A percentile compares a stretch with the other conserved stretches of the same genome.
These are phyloP conservation scores for Saccharomyces mikatae DNA, from an alignment of 805 yeast genomes.

Conservation along the genomic window DNA sequence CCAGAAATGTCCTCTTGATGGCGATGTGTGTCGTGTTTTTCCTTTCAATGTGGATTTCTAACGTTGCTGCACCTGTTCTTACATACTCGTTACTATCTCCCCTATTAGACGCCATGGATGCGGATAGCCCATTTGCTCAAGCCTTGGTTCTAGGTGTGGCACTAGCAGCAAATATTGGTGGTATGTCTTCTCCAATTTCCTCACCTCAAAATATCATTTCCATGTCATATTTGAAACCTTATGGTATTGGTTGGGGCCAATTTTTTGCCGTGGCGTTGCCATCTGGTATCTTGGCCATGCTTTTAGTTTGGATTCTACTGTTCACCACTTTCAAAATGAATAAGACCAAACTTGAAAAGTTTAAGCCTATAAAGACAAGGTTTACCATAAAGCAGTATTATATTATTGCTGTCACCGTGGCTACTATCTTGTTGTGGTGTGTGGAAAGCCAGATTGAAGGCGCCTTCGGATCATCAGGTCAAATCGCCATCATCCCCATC, in stretches of 20 bases:
- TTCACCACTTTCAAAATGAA: slow-evolving; percentile 45
- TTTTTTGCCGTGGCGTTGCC: slow-evolving; percentile 87
- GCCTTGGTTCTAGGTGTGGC: slow-evolving; percentile 84
- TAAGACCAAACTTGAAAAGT: slow-evolving; percentile 37
- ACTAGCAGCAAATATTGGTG: slow-evolving; percentile 80
- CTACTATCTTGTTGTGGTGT: slow-evolving; percentile 83
- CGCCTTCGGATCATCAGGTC: slow-evolving; percentile 81
- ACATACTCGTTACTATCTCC: slow-evolving; percentile 83
- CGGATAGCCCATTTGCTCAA: slow-evolving; percentile 65
- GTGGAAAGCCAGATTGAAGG: slow-evolving; percentile 59
- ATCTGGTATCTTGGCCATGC: slow-evolving; percentile 50
- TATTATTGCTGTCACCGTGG: slow-evolving; percentile 53
- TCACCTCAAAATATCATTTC: slow-evolving; percentile 92
- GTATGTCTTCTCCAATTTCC: slow-evolving; percentile 92
- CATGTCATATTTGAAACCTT: slow-evolving; percentile 64
- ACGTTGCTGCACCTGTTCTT: slow-evolving; percentile 90
- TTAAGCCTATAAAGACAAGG: slow-evolving; percentile 45
- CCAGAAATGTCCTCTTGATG: slow-evolving; percentile 63
- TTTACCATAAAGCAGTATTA: slow-evolving; percentile 66
- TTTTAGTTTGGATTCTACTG: slow-evolving; percentile 62
- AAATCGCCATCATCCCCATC: slow-evolving; percentile 76
- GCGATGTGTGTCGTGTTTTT: slow-evolving; percentile 78
- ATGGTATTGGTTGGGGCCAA: slow-evolving; percentile 64
- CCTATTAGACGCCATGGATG: slow-evolving; percentile 63
- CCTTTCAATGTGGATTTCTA: slow-evolving; percentile 88